Conservation (phyloP, 78 protist species). For the Dictyostelium intermedium region DNA sequence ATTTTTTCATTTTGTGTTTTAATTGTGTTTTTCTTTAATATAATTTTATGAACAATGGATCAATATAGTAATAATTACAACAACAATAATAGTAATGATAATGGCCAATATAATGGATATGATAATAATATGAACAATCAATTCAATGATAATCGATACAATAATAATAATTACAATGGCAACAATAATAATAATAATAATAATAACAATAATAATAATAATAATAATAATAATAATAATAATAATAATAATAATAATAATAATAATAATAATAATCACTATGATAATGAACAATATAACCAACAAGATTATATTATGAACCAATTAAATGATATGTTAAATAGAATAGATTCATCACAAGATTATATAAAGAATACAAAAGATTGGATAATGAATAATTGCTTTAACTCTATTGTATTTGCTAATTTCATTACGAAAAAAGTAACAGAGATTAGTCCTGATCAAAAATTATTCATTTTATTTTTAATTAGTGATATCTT, state of each 20-base stretch:
- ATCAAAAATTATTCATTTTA: neutral
- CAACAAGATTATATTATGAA: neutral
- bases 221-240: neutral
- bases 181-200: neutral
- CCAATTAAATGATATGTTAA: neutral
- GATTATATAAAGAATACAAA: neutral
- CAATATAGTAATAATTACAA: neutral
- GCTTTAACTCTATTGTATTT: neutral
- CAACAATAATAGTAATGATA: neutral
- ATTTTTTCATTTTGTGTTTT: neutral
- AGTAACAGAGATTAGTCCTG: neutral
- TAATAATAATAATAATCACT: neutral
- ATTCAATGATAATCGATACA: neutral
- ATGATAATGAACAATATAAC: neutral
- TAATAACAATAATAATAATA: neutral
- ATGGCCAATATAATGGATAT: neutral
- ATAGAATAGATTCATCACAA: neutral
- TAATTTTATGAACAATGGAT: neutral
- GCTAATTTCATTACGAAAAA: neutral
- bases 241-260: neutral
- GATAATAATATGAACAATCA: neutral
- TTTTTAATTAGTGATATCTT: slow-evolving; percentile 20
- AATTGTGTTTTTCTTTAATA: neutral
- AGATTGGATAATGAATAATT: slow-evolving; percentile 22
- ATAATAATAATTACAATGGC: neutral